A percentile compares a stretch with the other conserved stretches of the same genome.
phyloP scores from a whole-genome alignment of 2,329 filamentous ascomycete species.

The Neofusicoccum laricinum region DNA sequence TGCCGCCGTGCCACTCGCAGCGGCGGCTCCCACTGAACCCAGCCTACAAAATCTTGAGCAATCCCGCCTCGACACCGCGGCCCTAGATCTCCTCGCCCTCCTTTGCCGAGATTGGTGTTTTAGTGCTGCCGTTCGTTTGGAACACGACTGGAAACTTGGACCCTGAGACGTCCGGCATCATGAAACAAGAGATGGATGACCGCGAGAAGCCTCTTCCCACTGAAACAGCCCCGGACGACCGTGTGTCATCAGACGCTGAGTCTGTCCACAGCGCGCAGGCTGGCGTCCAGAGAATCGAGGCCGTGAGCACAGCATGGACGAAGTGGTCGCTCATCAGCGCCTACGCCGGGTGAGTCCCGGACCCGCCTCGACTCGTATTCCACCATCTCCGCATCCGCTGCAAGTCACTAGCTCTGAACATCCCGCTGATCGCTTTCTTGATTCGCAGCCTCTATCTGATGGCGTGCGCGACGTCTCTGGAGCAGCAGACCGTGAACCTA shows the following conservation, averaged over 20 bases:
- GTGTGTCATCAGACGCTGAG: not conserved
- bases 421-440: conserved; percentile 21
- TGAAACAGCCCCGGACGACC: not conserved
- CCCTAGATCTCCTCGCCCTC: not conserved
- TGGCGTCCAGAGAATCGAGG: conserved; percentile 49
- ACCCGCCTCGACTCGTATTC: not conserved
- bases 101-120: not conserved
- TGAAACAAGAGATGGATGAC: not conserved
- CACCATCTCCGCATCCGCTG: not conserved
- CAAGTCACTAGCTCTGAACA: not conserved
- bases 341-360: conserved; percentile 38
- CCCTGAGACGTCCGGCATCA: not conserved
- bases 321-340: conserved; percentile 45
- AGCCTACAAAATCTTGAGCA: not conserved
- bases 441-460: conserved; percentile 49
- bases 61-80: not conserved
- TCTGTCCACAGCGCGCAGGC: not conserved
- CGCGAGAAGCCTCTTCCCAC: not conserved
- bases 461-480: conserved; percentile 65
- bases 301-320: conserved; percentile 50
- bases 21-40: not conserved
- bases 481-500: conserved; percentile 61
- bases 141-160: not conserved
- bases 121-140: not conserved
- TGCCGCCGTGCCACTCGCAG: not conserved